A percentile compares a stretch with the other conserved stretches of the same genome.
These are phyloP conservation scores for Umbelopsis isabellina DNA, from an alignment of 192 early-diverging fungal genomes.

Conservation along the genomic window DNA sequence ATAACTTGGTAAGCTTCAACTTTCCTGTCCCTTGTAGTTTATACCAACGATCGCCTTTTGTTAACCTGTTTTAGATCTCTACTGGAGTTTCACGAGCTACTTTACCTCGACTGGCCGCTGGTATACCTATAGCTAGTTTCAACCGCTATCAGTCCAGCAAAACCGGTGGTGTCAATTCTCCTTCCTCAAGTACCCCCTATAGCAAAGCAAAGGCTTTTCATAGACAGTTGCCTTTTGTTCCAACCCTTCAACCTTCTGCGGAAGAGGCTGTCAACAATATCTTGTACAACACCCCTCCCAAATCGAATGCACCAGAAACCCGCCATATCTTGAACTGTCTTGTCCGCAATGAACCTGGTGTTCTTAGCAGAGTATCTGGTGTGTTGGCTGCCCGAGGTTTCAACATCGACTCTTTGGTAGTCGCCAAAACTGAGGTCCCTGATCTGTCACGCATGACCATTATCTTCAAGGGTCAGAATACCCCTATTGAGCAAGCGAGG, in stretches of 20 bases:
- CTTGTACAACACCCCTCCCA: conserved; percentile 89
- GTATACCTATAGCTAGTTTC: neutral
- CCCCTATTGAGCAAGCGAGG: conserved; percentile 88
- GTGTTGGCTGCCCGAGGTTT: conserved; percentile 94
- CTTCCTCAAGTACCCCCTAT: conserved; percentile 33
- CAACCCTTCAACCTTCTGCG: conserved; percentile 62
- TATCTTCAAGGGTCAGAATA: conserved; percentile 85
- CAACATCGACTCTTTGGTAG: conserved; percentile 98
- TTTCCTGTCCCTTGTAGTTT: neutral
- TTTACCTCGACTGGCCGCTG: neutral
- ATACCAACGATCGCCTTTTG: neutral
- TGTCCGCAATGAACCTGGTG: conserved; percentile 91
- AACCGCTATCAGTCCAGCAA: conserved; percentile 4
- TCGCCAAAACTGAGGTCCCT: conserved; percentile 92
- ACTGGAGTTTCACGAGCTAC: neutral
- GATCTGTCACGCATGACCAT: conserved; percentile 95
- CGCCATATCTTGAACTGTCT: conserved; percentile 96
- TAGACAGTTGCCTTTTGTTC: conserved; percentile 32
- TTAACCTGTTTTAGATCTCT: neutral
- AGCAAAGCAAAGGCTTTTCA: conserved; percentile 39
- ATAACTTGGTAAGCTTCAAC: neutral
- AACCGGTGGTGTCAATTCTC: neutral
- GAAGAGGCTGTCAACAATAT: conserved; percentile 98
- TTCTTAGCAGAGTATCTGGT: conserved; percentile 78
- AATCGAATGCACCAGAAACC: conserved; percentile 51